A percentile compares a stretch with the other conserved stretches of the same genome.
Evolutionary conservation across 2,329 filamentous ascomycete species (phyloP).

Genomic region (Exophiala phaeomuriformis): DNA sequence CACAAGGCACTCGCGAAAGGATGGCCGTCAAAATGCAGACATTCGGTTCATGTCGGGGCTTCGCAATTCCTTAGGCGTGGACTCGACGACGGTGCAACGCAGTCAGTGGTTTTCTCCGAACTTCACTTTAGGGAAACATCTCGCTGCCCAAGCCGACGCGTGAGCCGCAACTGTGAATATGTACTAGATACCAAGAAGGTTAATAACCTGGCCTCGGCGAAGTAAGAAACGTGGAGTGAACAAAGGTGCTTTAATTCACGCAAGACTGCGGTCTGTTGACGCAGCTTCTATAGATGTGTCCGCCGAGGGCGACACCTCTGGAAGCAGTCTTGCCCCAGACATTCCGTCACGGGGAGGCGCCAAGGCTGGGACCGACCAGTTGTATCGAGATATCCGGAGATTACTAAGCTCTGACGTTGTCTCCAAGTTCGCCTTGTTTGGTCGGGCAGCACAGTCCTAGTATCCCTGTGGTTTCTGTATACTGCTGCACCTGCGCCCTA

Average conservation of each 20-base stretch:
- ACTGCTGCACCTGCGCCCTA: no score
- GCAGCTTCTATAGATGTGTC: neutral
- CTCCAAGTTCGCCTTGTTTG: no score
- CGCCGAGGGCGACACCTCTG: neutral
- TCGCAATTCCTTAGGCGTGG: conserved; percentile 5
- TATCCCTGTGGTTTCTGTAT: no score
- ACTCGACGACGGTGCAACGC: conserved; percentile 12
- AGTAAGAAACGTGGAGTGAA: neutral
- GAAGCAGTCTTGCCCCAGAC: conserved; percentile 8
- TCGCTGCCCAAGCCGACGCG: neutral
- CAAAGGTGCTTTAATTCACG: neutral
- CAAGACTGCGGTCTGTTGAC: neutral
- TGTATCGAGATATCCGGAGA: neutral
- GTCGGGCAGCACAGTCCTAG: no score
- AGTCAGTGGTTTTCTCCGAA: conserved; percentile 1
- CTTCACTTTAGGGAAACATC: conserved; percentile 4
- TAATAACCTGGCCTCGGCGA: neutral
- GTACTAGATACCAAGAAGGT: neutral
- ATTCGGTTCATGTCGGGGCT: conserved; percentile 14
- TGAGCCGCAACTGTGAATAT: neutral
- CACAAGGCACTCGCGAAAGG: neutral
- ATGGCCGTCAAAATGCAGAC: neutral
- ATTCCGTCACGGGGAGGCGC: conserved; percentile 6
- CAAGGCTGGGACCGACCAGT: neutral
- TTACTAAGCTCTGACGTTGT: neutral